Evolutionary conservation across 1,139 yeast genomes (phyloP).

Genomic region (Geotrichum candidum): DNA sequence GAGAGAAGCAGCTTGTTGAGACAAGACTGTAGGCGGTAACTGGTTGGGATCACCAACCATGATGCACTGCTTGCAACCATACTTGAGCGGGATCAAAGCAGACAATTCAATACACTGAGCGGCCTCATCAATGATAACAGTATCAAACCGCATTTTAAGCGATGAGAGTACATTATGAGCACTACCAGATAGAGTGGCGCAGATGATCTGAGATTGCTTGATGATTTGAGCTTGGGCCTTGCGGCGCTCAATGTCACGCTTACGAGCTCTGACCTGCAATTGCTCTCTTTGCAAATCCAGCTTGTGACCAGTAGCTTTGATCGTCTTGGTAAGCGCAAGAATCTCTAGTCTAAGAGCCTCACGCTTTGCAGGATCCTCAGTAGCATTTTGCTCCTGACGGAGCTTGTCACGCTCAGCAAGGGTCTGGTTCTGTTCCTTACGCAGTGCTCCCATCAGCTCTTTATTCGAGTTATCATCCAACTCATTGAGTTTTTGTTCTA

Average conservation of each 20-base stretch:
- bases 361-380: constrained; percentile 23
- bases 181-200: constrained; percentile 90
- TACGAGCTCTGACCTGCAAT: constrained; percentile 42
- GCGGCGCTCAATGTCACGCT: constrained; percentile 71
- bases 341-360: constrained; percentile 27
- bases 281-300: constrained; percentile 75
- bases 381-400: constrained; percentile 37
- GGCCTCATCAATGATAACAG: constrained; percentile 97
- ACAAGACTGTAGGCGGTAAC: constrained; percentile 95
- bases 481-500: constrained; percentile 57
- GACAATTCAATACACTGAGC: constrained; percentile 96
- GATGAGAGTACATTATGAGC: constrained; percentile 83
- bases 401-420: constrained; percentile 48
- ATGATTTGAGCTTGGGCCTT: constrained; percentile 68
- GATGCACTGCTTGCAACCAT: constrained; percentile 84
- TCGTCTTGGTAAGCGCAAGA: constrained; percentile 50
- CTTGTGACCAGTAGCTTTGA: constrained; percentile 63
- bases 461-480: constrained; percentile 37
- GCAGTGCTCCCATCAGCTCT: constrained; percentile 43
- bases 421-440: constrained; percentile 49
- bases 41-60: constrained; percentile 99
- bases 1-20: constrained; percentile 74
- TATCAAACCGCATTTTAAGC: constrained; percentile 72
- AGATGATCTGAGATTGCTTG: constrained; percentile 76
- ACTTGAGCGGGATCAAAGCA: constrained; percentile 84